These are phyloP conservation scores for Podospora fimiseda DNA, from an alignment of 495 filamentous ascomycete species.

Conservation along the genomic window DNA sequence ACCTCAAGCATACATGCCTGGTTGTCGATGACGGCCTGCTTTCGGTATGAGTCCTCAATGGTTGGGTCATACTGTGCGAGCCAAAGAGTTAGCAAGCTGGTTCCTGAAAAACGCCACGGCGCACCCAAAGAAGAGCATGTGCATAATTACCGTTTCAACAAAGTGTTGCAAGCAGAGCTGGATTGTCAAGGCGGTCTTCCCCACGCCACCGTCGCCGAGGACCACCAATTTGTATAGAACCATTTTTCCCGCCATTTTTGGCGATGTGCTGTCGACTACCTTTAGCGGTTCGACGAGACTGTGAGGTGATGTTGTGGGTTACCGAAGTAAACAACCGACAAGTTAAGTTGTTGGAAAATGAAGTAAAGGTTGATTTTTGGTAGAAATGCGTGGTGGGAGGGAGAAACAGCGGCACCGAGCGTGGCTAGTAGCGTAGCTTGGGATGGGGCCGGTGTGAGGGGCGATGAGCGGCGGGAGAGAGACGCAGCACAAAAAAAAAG, in stretches of 20 bases:
- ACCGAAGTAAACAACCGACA: constrained; percentile 7
- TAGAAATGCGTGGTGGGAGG: not conserved
- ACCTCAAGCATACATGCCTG: constrained; percentile 98
- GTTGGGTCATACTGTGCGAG: constrained; percentile 75
- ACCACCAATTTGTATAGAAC: constrained; percentile 98
- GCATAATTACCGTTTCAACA: constrained; percentile 47
- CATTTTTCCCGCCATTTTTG: constrained; percentile 67
- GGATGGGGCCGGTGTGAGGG: constrained; percentile 11
- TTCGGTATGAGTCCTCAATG: constrained; percentile 95
- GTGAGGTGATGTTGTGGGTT: not conserved
- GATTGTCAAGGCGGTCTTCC: constrained; percentile 96
- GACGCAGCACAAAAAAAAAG: not conserved
- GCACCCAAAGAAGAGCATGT: constrained; percentile 4
- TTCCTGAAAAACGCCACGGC: constrained; percentile 4
- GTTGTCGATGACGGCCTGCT: constrained; percentile 95
- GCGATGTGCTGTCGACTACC: constrained; percentile 13
- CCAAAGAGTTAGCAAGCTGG: constrained; percentile 22
- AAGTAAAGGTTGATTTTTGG: constrained; percentile 1
- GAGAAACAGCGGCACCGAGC: constrained; percentile 7
- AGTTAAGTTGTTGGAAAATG: not conserved
- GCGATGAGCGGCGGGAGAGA: constrained; percentile 1
- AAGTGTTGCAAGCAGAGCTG: constrained; percentile 70
- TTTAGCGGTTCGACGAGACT: constrained; percentile 5
- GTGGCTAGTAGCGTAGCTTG: constrained; percentile 8
- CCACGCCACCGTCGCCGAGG: constrained; percentile 70